These are phyloP conservation scores for Diplosphaera chodatii DNA, from an alignment of 139 green algal species.

Conservation along the genomic window DNA sequence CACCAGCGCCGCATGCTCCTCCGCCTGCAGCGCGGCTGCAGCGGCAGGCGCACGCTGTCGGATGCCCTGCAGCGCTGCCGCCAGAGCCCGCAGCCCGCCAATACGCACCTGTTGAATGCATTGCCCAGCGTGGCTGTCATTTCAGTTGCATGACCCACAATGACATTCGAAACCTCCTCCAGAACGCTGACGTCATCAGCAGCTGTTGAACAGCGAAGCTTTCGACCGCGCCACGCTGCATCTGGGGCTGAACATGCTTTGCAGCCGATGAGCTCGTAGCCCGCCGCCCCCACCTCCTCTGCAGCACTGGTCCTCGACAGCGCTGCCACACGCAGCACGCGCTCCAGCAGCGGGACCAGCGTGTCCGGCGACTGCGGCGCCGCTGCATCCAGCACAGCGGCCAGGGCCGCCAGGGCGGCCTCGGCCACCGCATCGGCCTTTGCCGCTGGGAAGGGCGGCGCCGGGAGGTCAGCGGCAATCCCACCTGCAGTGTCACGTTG, in stretches of 20 bases:
- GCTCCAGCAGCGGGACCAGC: slow-evolving; percentile 1
- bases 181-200: no score
- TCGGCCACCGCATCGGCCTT: slow-evolving; percentile 47
- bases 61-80: background rate
- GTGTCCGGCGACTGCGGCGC: background rate
- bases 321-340: slow-evolving; percentile 47
- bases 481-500: background rate
- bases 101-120: background rate
- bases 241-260: no score
- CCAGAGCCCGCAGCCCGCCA: background rate
- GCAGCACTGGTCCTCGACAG: slow-evolving; percentile 9
- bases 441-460: slow-evolving; percentile 30
- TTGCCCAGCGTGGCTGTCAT: no score
- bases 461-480: background rate
- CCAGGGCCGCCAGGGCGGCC: slow-evolving; percentile 3
- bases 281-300: slow-evolving; percentile 50
- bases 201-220: no score
- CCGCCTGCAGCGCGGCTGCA: slow-evolving; percentile 3
- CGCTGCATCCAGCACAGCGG: slow-evolving; percentile 3
- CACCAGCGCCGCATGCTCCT: slow-evolving; percentile 26
- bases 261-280: no score
- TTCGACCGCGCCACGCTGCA: no score
- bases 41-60: background rate
- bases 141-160: no score
- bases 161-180: no score